Conservation (phyloP, 768 basidiomycete genomes). For the Pleurotus djamor region DNA sequence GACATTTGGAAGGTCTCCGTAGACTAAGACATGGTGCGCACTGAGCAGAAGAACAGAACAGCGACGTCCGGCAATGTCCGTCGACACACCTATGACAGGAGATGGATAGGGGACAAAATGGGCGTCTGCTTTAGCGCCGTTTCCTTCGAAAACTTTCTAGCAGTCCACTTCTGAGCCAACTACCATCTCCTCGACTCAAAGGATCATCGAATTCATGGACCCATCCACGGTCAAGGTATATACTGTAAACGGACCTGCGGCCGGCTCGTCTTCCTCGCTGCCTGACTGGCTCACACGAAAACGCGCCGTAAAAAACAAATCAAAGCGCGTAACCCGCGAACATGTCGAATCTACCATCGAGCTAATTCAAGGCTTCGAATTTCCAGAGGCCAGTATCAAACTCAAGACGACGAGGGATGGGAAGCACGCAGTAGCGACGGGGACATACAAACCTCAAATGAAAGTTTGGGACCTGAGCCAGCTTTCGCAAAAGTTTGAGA, state of each 20-base stretch:
- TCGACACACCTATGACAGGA: too few species aligned
- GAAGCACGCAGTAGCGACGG: conserved; percentile 89
- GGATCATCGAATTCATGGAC: background rate
- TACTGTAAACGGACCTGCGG: conserved; percentile 91
- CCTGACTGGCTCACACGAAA: conserved; percentile 91
- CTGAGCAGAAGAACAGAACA: too few species aligned
- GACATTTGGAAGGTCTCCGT: too few species aligned
- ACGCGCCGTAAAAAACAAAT: conserved; percentile 59
- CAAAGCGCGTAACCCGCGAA: conserved; percentile 66
- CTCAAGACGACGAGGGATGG: conserved; percentile 92
- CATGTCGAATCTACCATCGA: conserved; percentile 84
- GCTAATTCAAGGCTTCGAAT: conserved; percentile 94
- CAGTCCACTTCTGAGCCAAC: background rate
- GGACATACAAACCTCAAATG: conserved; percentile 97
- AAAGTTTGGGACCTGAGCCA: conserved; percentile 94
- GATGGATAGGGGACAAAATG: too few species aligned
- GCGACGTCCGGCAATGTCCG: too few species aligned
- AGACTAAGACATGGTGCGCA: too few species aligned
- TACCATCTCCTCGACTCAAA: background rate
- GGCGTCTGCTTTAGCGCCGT: too few species aligned
- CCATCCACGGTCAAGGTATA: conserved; percentile 68
- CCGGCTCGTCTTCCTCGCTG: conserved; percentile 86
- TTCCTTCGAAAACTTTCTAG: too few species aligned
- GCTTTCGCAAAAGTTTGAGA: conserved; percentile 90
- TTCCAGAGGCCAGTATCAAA: conserved; percentile 93